Conservation (phyloP, 2,329 filamentous ascomycete genomes). For the Aureobasidium subglaciale region DNA sequence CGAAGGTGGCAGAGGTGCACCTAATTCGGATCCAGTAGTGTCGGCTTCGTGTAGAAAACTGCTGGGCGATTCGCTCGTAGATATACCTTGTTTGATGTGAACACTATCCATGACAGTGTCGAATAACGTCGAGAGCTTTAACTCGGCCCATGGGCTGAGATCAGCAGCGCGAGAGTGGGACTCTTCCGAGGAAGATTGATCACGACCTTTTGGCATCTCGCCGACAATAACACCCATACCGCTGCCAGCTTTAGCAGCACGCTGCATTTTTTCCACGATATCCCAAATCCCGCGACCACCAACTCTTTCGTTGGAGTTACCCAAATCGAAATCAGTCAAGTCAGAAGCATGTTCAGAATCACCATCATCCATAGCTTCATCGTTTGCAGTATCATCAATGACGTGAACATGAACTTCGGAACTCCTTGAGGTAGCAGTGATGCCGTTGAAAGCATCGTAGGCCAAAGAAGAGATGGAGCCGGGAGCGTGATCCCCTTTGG, state of each 20-base stretch:
- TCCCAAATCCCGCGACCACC: no score
- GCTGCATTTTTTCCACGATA: no score
- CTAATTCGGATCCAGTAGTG: not conserved
- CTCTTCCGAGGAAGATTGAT: not conserved
- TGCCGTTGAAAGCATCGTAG: slow-evolving; percentile 47
- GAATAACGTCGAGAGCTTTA: slow-evolving; percentile 25
- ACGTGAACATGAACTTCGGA: not conserved
- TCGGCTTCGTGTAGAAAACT: not conserved
- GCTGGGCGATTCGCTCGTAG: not conserved
- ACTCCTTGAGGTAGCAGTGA: not conserved
- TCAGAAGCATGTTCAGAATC: not conserved
- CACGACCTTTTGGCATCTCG: not conserved
- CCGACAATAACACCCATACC: not conserved
- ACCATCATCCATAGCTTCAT: slow-evolving; percentile 3
- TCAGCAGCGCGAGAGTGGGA: not conserved
- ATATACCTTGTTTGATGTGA: slow-evolving; percentile 17
- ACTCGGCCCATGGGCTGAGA: slow-evolving; percentile 23
- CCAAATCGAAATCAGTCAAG: not conserved
- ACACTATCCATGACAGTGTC: slow-evolving; percentile 27
- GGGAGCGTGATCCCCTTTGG: slow-evolving; percentile 38
- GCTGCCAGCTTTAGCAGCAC: not conserved
- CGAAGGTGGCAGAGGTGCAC: not conserved
- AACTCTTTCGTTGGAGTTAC: not conserved
- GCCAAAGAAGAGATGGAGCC: slow-evolving; percentile 40
- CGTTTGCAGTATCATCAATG: not conserved